Percentiles rank a stretch among this genome's conserved stretches.
Conservation (phyloP, 2,329 filamentous ascomycete genomes). For the Verticillium albo-atrum region DNA sequence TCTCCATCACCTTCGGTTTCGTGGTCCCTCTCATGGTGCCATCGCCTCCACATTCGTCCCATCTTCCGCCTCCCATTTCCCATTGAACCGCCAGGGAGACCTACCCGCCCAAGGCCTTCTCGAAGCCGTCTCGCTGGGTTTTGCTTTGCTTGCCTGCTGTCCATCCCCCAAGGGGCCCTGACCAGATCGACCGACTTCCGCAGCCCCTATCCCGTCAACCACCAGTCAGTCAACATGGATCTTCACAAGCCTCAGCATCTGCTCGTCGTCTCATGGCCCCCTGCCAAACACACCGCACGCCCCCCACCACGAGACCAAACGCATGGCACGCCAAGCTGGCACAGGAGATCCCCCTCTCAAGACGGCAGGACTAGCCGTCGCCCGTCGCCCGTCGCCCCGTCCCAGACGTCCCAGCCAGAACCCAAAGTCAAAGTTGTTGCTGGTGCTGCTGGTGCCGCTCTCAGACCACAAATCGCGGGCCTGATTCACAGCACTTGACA, state of each 20-base stretch:
- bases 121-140: background rate
- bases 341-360: background rate
- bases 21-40: background rate
- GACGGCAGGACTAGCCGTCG: background rate
- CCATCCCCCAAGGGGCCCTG: too few relatives aligned
- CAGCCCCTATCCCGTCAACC: background rate
- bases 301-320: background rate
- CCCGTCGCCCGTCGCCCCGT: too few relatives aligned
- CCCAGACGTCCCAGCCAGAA: background rate
- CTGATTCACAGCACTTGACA: background rate
- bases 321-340: background rate
- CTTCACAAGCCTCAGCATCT: background rate
- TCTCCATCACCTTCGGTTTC: background rate
- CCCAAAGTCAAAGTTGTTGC: background rate
- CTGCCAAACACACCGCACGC: background rate
- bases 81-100: background rate
- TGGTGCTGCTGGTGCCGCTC: background rate
- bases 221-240: too few relatives aligned
- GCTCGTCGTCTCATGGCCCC: background rate
- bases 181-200: background rate
- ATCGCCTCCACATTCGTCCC: background rate
- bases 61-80: background rate
- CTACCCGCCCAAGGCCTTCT: background rate
- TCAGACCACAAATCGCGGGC: background rate
- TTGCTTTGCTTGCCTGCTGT: too few relatives aligned